These are phyloP conservation scores for Borovskyia barvae DNA, from an alignment of 208 protist genomes.

Conservation along the genomic window DNA sequence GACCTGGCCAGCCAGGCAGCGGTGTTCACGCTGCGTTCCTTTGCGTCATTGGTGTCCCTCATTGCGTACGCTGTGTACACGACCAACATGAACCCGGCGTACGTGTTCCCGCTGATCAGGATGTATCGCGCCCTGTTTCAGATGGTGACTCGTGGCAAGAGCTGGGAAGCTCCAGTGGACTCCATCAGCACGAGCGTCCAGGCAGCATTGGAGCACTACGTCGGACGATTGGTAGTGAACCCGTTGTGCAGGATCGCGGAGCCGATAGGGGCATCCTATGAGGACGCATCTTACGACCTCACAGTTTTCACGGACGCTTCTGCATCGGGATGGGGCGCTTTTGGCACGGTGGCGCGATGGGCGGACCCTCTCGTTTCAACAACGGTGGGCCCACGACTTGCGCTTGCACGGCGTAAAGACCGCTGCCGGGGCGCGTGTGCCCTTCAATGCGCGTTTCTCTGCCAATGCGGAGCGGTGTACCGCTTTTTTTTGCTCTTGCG, in stretches of 20 bases:
- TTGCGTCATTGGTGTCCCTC: too few species aligned
- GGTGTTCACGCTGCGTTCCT: too few species aligned
- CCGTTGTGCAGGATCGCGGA: slow-evolving; percentile 1
- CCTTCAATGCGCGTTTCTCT: slow-evolving; percentile 7
- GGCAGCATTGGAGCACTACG: neutral
- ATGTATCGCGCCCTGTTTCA: neutral
- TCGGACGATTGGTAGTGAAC: neutral
- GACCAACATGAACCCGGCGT: too few species aligned
- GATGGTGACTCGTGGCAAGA: neutral
- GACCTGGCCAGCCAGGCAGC: too few species aligned
- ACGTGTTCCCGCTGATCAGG: neutral
- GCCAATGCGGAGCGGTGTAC: neutral
- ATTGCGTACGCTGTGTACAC: too few species aligned
- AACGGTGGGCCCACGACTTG: slow-evolving; percentile 1
- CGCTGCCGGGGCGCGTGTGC: slow-evolving; percentile 1
- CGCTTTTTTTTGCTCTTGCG: neutral
- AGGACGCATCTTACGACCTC: neutral
- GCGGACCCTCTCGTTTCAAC: neutral
- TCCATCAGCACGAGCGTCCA: neutral
- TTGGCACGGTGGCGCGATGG: slow-evolving; percentile 4
- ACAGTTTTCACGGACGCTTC: slow-evolving; percentile 5
- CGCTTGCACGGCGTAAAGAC: neutral
- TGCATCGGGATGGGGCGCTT: slow-evolving; percentile 1
- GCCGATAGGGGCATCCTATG: slow-evolving; percentile 1
- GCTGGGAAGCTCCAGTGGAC: neutral